Base-by-base conservation (phyloP, 768 basidiomycete genomes). In the Boletus sp. region DNA sequence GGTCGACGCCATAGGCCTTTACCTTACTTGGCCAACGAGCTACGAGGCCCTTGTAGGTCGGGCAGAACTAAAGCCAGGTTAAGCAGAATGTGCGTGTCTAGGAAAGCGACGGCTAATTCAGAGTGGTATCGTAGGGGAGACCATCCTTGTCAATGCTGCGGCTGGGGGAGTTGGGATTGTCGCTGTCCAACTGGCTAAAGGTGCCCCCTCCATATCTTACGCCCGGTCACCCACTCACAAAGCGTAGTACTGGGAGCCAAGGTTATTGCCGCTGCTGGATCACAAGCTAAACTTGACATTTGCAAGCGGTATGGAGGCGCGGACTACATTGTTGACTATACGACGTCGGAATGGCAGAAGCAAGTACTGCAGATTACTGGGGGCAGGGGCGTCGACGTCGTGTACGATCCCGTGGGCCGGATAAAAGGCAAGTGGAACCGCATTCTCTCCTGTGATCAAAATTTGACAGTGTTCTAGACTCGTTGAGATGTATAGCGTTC, bases 91-190 rank as follows among this genome's bases (percentile, higher is more conserved):
- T 37, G 47, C 34, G 2, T 35, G 7, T 47, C 17, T 39, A 35
- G 40, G 52, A 27, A 50, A 21, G 48, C 19, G 11, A 25, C n/a
- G n/a, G 47, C 58, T 65, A 19, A 60, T 49, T 33, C 25, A 29
- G 29, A 23, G 25, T 21, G 50, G 43, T 15, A 45, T 39, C 33
- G 8, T 46, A 89, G 90, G 89, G 21, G 96, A 98, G 73, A 93
- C 88, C 83, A 83, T 97, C 4, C 83, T 99, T 3, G 86, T 98
- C 5, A 92, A 93, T 47, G 96, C 94, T 7, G 90, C 91, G n/a
- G 96, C 95, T 1, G 96, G 96, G 4, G 96, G 94, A 13, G 94
- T 98, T 5, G 95, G 95, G 0, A 84, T 96, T 47, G 85, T 87
- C 7, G 95, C 96, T 7, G 84, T 94, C 17, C 96, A 98, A 67